Percentiles rank a stretch among this genome's conserved stretches.
These are phyloP conservation scores for Venturia pyrina DNA, from an alignment of 2,329 filamentous ascomycete species.

Conservation along the genomic window DNA sequence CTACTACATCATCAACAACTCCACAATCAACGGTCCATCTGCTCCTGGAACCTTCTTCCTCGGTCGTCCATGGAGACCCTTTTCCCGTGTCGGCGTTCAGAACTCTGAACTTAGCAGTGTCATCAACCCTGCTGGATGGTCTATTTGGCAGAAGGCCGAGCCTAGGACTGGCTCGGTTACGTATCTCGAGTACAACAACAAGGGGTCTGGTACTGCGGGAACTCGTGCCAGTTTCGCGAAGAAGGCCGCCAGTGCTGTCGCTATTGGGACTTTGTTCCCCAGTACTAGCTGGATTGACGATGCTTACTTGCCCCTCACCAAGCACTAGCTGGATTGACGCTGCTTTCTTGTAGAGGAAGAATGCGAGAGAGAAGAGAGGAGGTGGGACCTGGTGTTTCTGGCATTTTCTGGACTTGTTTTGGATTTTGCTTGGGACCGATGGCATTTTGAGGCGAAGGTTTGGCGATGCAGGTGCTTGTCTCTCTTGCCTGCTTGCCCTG, in stretches of 20 bases:
- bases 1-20: slow-evolving; percentile 48
- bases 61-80: slow-evolving; percentile 44
- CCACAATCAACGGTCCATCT: slow-evolving; percentile 33
- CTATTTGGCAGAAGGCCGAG: slow-evolving; percentile 40
- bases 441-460: too few species aligned
- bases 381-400: too few species aligned
- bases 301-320: neutral
- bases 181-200: slow-evolving; percentile 52
- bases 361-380: neutral
- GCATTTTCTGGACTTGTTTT: too few species aligned
- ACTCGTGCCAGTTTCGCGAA: slow-evolving; percentile 40
- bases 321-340: neutral
- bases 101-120: slow-evolving; percentile 42
- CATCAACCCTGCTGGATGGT: slow-evolving; percentile 52
- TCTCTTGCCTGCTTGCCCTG: too few species aligned
- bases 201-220: slow-evolving; percentile 45
- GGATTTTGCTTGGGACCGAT: too few species aligned
- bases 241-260: slow-evolving; percentile 30
- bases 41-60: slow-evolving; percentile 36
- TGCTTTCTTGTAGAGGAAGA: neutral
- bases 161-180: slow-evolving; percentile 42
- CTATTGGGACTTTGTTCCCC: slow-evolving; percentile 21
- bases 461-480: too few species aligned
- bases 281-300: neutral
- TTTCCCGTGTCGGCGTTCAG: slow-evolving; percentile 43